phyloP scores from a whole-genome alignment of 352 stramenopile genomes.

The Globisporangium apiculatum region DNA sequence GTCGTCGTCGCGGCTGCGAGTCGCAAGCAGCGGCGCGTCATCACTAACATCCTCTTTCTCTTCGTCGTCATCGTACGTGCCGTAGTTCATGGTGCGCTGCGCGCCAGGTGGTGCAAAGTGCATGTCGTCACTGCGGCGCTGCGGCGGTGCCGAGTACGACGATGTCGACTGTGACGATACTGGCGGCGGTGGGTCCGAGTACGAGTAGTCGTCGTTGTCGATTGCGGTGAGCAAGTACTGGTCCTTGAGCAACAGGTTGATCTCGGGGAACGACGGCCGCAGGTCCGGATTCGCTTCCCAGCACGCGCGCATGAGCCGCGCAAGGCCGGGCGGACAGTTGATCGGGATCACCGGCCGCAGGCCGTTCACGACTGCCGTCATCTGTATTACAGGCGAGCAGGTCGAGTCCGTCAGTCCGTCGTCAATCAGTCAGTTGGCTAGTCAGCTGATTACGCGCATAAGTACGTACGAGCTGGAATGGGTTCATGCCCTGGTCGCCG shows the following conservation, averaged over 20 bases:
- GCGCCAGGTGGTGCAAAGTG: conserved; percentile 9
- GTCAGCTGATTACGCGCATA: no score
- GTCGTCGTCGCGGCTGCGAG: conserved; percentile 15
- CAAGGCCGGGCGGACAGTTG: conserved; percentile 65
- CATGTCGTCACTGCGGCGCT: conserved; percentile 27
- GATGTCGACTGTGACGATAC: conserved; percentile 29
- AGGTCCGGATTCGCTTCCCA: conserved; percentile 72
- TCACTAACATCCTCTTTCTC: conserved; percentile 3
- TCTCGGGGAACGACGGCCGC: conserved; percentile 73
- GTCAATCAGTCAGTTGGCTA: background rate
- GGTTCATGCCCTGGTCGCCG: conserved; percentile 87
- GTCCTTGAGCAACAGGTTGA: conserved; percentile 72
- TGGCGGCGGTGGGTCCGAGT: conserved; percentile 18
- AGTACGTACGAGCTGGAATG: conserved; percentile 75
- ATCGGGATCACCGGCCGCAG: conserved; percentile 80
- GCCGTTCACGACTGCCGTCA: conserved; percentile 83
- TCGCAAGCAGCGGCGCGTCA: background rate
- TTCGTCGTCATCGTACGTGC: conserved; percentile 14
- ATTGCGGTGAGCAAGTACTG: conserved; percentile 56
- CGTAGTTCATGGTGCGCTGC: conserved; percentile 16
- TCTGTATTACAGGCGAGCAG: conserved; percentile 26
- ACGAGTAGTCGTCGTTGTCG: conserved; percentile 52
- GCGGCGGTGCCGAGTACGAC: conserved; percentile 18
- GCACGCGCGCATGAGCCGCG: conserved; percentile 75
- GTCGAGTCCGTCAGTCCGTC: background rate